Evolutionary conservation across 2,329 filamentous ascomycete genomes (phyloP), one percentile per base, ranked within the genome.

Genomic region (Karstenula rhodostoma): DNA sequence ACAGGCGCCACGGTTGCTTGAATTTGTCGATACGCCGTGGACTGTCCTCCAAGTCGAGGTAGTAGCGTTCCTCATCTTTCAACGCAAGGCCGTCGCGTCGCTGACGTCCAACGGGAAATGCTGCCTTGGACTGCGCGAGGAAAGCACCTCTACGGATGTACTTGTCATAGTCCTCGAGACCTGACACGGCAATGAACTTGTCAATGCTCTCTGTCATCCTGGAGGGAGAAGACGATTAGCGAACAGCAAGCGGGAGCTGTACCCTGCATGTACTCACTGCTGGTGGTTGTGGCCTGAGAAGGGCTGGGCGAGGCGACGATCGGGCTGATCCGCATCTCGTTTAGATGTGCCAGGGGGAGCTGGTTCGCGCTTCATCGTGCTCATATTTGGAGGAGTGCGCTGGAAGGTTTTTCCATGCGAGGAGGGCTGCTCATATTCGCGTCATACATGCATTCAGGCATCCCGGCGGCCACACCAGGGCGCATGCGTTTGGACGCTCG

Each of bases 1-100:
- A 70, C 19, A 70, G 51, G 40, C 64, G 59, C 61, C 64, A 64
- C 12, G 67, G 67, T 27, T 70, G 67, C 15, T 66, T 70, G 60
- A 68, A 70, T 35, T 62, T 65, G 53, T 68, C 67, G 33, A 70
- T 62, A n/a, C 61, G 63, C 22, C 62, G 56, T 2, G 56, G 25
- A 56, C 64, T 67, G 35, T 63, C 53, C 33, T 68, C 66, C 1
- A 68, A 56, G 10, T 64, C 54, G 1, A 68, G 47, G 46, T 54
- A 63, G 10, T 54, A 9, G 1, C 61, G 62, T 54, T 68, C 66
- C 27, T 32, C 48, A 8, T 65, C 60, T 25, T 57, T 66, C 48
- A 68, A 49, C 1, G 32, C 52, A 22, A 68, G 53, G n/a, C 56
- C 63, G 35, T 68, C 64, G 19, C 37, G 48, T 46, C 66, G 40